phyloP scores from a whole-genome alignment of 768 basidiomycete genomes.

The Termitomyces sp. region DNA sequence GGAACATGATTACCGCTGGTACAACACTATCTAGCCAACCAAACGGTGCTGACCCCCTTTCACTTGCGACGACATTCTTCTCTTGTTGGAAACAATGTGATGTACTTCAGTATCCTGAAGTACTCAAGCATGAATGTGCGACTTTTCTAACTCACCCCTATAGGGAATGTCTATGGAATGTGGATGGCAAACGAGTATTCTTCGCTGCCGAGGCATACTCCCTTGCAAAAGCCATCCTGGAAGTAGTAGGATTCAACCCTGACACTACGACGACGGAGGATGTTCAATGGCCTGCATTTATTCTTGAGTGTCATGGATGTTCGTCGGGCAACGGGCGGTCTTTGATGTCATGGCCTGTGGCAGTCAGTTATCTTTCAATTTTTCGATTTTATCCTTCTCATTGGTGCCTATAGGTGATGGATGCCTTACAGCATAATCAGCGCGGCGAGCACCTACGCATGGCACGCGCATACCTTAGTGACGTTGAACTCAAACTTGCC shows the following conservation, averaged over 20 bases:
- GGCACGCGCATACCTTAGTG: not conserved
- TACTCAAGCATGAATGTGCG: not conserved
- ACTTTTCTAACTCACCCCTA: not conserved
- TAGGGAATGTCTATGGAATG: not conserved
- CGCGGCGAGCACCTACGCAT: not conserved
- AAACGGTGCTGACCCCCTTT: not conserved
- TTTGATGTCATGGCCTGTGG: constrained; percentile 5
- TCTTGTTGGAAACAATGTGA: not conserved
- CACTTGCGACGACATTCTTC: constrained; percentile 2
- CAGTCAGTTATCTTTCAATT: not conserved
- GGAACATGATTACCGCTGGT: not conserved
- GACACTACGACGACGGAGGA: not conserved
- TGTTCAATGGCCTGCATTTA: not conserved
- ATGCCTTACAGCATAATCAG: not conserved
- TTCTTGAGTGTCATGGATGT: constrained; percentile 4
- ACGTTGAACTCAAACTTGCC: not conserved
- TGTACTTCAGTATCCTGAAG: not conserved
- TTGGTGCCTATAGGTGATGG: not conserved
- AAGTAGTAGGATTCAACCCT: constrained; percentile 5
- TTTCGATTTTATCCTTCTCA: not conserved
- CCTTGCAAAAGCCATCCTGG: not conserved
- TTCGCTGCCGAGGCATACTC: not conserved
- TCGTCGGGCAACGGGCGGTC: not conserved
- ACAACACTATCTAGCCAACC: not conserved
- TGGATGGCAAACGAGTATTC: not conserved